These are phyloP conservation scores for Trichoderma gamsii DNA, from an alignment of 495 filamentous ascomycete species.

Conservation along the genomic window DNA sequence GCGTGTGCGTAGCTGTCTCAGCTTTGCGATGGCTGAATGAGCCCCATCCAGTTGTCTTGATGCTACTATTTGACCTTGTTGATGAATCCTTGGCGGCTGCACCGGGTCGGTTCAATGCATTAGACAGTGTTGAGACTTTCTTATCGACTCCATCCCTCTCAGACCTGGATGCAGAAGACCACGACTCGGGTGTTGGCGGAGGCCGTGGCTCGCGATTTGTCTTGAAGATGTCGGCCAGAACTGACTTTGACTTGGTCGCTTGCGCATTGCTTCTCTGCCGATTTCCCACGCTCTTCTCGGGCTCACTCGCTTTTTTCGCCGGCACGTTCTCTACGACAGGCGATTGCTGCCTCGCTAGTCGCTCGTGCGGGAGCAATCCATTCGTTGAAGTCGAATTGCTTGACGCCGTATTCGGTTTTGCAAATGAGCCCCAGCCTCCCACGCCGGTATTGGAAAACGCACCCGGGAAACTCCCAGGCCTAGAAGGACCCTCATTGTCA, in stretches of 20 bases:
- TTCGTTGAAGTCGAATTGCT: background rate
- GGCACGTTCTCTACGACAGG: conserved; percentile 6
- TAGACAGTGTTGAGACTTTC: background rate
- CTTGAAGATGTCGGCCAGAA: conserved; percentile 10
- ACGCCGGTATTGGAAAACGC: conserved; percentile 3
- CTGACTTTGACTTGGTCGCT: conserved; percentile 9
- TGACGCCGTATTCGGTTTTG: background rate
- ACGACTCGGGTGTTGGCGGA: conserved; percentile 2
- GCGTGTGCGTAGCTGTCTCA: background rate
- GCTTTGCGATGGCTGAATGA: background rate
- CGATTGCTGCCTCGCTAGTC: conserved; percentile 18
- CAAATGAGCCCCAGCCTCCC: conserved; percentile 6
- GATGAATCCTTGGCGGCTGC: background rate
- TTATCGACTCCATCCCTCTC: background rate
- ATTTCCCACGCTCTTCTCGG: background rate
- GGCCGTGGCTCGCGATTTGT: background rate
- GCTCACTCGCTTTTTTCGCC: background rate
- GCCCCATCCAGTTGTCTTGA: background rate
- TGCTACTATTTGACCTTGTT: background rate
- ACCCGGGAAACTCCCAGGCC: background rate
- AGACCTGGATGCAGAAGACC: background rate
- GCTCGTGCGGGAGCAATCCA: conserved; percentile 24
- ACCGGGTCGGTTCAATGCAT: background rate
- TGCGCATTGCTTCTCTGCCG: background rate
- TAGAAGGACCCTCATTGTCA: background rate